Base-by-base conservation (phyloP, 805 yeast genomes). In the Kodamaea neixiangensis region DNA sequence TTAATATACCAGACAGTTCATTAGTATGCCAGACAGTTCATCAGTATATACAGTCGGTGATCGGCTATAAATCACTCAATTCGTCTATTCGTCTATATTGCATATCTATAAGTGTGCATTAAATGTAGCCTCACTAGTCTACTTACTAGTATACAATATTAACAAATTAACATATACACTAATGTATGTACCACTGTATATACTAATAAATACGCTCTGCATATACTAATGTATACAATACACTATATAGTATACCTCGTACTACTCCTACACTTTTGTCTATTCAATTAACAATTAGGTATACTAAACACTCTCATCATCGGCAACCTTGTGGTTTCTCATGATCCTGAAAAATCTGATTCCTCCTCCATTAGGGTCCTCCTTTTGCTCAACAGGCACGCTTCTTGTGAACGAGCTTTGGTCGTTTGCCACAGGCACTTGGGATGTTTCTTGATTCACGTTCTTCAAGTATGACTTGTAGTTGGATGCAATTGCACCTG, bases 261-360 rank as follows among this genome's bases (percentile, higher is more conserved):
- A n/a, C n/a, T 22, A 22, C 29, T 5, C 31, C 11, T 13, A 5
- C 31, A 25, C 31, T 25, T 25, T 25, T 13, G 31, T 25, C 31
- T 25, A 25, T 25, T 25, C 31, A 25, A 25, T 25, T 25, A 25
- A 25, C 18, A 37, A 37, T 37, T 37, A 44, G 51, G 51, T 48
- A 48, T 44, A 33, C 57, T 69, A 74, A 51, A 73, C 76, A 54
- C 76, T 71, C 59, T 74, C 78, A 44, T 73, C 78, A 51, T 75
- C 79, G 35, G 71, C 62, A 34, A 65, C 62, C 65, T 73, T 74
- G 52, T 69, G 70, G 63, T 72, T 72, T 70, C 78, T 83, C 72
- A 85, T 84, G 54, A 87, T 84, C 61, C 84, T 86, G 77, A 86
- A 87, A 69, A 86, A 87, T 69, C 88, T 83, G 61, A 87, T 86